Conservation (phyloP, 257 asterid species). For the Cinchona pubescens region DNA sequence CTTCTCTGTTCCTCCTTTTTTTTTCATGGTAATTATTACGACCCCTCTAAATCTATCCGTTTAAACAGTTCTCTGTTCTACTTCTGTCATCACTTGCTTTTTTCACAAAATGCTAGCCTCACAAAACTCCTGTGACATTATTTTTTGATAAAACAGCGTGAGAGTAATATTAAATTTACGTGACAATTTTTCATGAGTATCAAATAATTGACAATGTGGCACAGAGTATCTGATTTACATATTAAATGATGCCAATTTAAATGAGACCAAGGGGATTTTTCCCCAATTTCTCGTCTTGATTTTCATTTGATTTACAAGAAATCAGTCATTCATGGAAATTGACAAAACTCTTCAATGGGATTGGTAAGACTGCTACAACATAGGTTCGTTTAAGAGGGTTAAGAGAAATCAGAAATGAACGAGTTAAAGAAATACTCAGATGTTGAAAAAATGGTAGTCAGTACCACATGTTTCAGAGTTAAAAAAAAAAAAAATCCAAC, state of each 20-base stretch:
- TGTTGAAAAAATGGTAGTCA: background rate
- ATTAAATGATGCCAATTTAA: no score
- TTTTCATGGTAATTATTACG: slow-evolving; percentile 15
- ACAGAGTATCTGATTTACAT: no score
- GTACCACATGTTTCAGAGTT: background rate
- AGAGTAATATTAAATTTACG: no score
- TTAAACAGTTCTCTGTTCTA: background rate
- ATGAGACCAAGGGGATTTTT: no score
- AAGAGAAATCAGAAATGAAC: no score
- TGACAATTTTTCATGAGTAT: no score
- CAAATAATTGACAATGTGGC: no score
- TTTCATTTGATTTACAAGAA: background rate
- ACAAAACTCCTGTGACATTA: background rate
- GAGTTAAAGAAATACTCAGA: no score
- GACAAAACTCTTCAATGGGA: background rate
- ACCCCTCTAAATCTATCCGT: slow-evolving; percentile 18
- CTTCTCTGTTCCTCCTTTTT: slow-evolving; percentile 7
- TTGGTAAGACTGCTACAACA: background rate
- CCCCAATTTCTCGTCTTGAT: no score
- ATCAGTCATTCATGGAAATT: background rate
- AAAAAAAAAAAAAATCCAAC: background rate
- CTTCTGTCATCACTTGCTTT: background rate
- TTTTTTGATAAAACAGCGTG: no score
- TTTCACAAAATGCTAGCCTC: background rate
- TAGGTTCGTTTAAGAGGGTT: background rate